A percentile compares a stretch with the other conserved stretches of the same genome.
Evolutionary conservation across 371 early-diverging fungal genomes (phyloP).

Genomic region (Apophysomyces variabilis): DNA sequence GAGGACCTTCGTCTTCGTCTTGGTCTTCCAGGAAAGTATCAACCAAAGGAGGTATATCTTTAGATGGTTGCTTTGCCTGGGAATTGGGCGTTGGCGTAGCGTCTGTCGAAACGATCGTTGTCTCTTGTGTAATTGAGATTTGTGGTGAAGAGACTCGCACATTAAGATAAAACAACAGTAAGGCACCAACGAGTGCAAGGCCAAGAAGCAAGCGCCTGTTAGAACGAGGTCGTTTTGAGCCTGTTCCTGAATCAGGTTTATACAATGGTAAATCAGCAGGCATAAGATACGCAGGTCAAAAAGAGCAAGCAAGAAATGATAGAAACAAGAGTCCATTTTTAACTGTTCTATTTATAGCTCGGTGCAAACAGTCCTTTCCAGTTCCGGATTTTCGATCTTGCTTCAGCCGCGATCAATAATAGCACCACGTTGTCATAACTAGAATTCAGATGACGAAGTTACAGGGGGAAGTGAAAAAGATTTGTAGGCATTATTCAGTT

Average conservation of each 20-base stretch:
- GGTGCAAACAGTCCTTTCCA: no score
- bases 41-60: not conserved
- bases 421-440: no score
- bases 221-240: constrained; percentile 18
- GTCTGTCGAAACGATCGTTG: not conserved
- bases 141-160: constrained; percentile 13
- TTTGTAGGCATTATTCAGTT: no score
- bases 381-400: no score
- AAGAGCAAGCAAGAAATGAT: not conserved
- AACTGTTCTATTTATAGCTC: no score
- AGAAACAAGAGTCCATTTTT: no score
- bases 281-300: constrained; percentile 14
- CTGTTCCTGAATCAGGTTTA: constrained; percentile 22
- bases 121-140: not conserved
- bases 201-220: constrained; percentile 22
- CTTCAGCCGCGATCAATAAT: no score
- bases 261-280: constrained; percentile 28
- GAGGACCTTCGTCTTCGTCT: not conserved
- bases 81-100: not conserved
- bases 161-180: constrained; percentile 19
- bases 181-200: constrained; percentile 16
- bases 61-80: not conserved
- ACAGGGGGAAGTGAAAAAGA: no score
- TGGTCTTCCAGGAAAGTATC: not conserved
- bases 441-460: no score